Evolutionary conservation across 331 rosid genomes (phyloP).

Genomic region (Stylosanthes scabra): DNA sequence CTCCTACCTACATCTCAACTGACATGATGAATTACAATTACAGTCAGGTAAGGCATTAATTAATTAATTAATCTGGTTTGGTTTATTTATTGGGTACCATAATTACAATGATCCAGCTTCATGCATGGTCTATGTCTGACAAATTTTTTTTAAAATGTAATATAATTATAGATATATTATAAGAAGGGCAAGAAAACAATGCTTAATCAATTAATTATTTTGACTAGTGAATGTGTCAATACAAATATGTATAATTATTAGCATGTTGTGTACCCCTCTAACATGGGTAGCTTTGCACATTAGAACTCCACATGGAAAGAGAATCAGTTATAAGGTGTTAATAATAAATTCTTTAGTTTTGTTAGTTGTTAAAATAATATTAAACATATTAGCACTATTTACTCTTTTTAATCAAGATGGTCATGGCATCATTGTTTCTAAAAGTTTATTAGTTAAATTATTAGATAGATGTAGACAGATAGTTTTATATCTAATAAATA

Average conservation of each 20-base stretch:
- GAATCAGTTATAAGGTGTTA: neutral
- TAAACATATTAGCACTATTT: no score
- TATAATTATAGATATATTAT: no score
- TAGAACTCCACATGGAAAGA: constrained; percentile 25
- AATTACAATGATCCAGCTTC: neutral
- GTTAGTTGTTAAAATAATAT: neutral
- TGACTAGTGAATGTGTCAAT: neutral
- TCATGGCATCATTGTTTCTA: no score
- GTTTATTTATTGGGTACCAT: neutral
- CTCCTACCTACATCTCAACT: constrained; percentile 68
- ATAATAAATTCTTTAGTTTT: neutral
- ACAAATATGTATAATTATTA: neutral
- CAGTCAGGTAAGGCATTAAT: constrained; percentile 53
- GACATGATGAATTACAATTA: constrained; percentile 64
- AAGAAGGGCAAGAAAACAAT: no score
- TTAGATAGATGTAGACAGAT: no score
- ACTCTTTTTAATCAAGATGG: no score
- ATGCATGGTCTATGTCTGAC: neutral
- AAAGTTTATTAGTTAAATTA: no score
- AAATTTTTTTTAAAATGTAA: neutral
- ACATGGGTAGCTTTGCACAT: constrained; percentile 35
- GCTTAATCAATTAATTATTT: neutral
- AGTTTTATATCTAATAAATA: no score
- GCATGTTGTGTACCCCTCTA: constrained; percentile 14
- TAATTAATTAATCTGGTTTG: neutral